Evolutionary conservation across 495 filamentous ascomycete species (phyloP), one percentile per base, ranked within the genome.

Genomic region (Neohortaea acidophila): DNA sequence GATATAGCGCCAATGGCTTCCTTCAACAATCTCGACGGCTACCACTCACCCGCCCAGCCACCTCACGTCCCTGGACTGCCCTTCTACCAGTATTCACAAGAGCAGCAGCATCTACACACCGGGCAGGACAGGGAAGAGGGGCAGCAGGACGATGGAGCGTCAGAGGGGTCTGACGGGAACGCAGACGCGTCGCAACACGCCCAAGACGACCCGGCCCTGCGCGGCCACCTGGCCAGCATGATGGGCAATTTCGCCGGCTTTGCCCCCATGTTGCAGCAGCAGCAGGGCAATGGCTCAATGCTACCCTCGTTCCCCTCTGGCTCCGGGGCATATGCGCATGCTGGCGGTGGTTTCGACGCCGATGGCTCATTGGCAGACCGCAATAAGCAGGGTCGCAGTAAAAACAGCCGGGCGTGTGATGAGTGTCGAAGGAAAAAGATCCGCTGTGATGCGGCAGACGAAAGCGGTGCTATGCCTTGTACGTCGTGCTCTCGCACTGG

Each of bases 391-490:
- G 29, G 8, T 55, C 67, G 86, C 42, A 81, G 81, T 0, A 96
- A 96, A 59, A 85, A 92, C 0, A 94, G 87, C 2, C 68, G 86
- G 19, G 87, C 87, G 1, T 96, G 87, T 47, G 87, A 96, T 58
- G 87, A 96, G 52, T 96, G 87, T 53, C 72, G 87, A 34, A 71
- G 87, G 36, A 96, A 94, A 58, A 96, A 96, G 69, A 85, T 94
- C 46, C 81, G 85, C 51, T 96, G 87, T 49, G 86, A 94, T 65
- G 82, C 84, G 4, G 75, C 73, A 41, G 77, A 77, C 9, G 85
- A 93, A 52, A 71, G 70, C 9, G 75, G 75, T 15, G 75, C 81
- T 10, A 75, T 81, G 48, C 77, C 79, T 11, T 96, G 87, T 51
- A 79, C 81, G 2, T 89, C 82, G 51, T 96, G 87, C 56, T 76